A percentile compares a stretch with the other conserved stretches of the same genome.
Conservation (phyloP, 345 rosid species). For the Bruguiera sexangula region DNA sequence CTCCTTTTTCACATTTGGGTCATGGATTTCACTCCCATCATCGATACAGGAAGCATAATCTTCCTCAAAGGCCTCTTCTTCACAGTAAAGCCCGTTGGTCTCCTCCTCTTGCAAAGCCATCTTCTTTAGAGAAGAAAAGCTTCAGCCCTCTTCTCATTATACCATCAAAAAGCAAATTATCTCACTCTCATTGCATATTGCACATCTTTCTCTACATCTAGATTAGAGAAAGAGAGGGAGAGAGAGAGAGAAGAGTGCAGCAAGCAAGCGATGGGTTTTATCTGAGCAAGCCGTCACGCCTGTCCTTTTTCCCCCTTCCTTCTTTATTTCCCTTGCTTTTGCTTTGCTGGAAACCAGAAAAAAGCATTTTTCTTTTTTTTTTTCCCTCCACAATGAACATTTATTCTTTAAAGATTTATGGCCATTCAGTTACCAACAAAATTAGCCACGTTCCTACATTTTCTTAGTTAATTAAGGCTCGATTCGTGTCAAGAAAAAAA, state of each 20-base stretch:
- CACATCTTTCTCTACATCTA: constrained; percentile 7
- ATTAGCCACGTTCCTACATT: too few species aligned
- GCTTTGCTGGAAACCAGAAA: too few species aligned
- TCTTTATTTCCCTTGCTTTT: constrained; percentile 6
- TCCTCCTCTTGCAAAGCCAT: constrained; percentile 59
- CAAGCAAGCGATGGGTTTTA: constrained; percentile 47
- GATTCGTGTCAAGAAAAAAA: too few species aligned
- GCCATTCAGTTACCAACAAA: too few species aligned
- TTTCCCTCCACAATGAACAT: neutral
- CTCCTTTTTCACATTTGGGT: constrained; percentile 31
- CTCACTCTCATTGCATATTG: constrained; percentile 13
- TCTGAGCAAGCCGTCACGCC: constrained; percentile 44
- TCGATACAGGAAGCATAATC: constrained; percentile 21
- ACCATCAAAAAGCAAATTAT: constrained; percentile 26
- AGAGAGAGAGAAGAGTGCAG: neutral
- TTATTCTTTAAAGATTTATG: too few species aligned
- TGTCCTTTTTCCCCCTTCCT: constrained; percentile 26
- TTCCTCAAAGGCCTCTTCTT: constrained; percentile 52
- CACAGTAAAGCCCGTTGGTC: constrained; percentile 56
- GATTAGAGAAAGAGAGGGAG: neutral
- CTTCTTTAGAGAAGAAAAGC: constrained; percentile 47
- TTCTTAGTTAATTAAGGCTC: too few species aligned
- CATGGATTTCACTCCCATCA: constrained; percentile 25
- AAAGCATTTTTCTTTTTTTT: neutral
- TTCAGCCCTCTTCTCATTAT: constrained; percentile 47